Conservation (phyloP, 139 green algal genomes). For the Coelastrella sp. region DNA sequence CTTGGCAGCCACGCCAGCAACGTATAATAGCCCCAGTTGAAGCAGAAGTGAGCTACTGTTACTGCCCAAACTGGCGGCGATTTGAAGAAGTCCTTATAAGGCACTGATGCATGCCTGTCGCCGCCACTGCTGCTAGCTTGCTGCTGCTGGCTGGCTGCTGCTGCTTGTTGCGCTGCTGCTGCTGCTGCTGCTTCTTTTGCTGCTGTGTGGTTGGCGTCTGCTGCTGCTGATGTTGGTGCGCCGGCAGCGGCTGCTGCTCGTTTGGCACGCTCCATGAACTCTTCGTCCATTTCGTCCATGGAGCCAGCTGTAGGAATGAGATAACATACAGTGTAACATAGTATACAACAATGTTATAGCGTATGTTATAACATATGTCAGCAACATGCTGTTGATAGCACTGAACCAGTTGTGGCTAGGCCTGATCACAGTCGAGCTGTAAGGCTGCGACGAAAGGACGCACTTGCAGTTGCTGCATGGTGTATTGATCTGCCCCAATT, state of each 20-base stretch:
- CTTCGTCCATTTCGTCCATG: slow-evolving; percentile 47
- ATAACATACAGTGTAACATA: not conserved
- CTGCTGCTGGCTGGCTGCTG: slow-evolving; percentile 26
- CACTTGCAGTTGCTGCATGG: too few species aligned
- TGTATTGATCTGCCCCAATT: too few species aligned
- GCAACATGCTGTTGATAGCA: too few species aligned
- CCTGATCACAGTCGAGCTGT: too few species aligned
- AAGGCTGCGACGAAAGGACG: too few species aligned
- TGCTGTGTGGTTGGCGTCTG: not conserved
- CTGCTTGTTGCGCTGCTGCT: not conserved
- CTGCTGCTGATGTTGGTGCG: not conserved
- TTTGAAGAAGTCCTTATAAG: slow-evolving; percentile 90
- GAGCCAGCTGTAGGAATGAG: not conserved
- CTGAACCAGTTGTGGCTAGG: too few species aligned
- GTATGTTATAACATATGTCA: not conserved
- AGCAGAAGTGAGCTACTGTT: slow-evolving; percentile 97
- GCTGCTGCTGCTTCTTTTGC: not conserved
- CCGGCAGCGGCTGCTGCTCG: slow-evolving; percentile 31
- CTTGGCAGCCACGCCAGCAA: slow-evolving; percentile 97
- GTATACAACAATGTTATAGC: not conserved
- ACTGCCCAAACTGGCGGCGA: slow-evolving; percentile 90
- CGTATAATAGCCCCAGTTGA: slow-evolving; percentile 98
- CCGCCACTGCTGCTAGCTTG: not conserved
- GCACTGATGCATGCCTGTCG: slow-evolving; percentile 66
- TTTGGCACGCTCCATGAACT: not conserved